Conservation (phyloP, 78 protist species). For the Creolimax fragrantissima region DNA sequence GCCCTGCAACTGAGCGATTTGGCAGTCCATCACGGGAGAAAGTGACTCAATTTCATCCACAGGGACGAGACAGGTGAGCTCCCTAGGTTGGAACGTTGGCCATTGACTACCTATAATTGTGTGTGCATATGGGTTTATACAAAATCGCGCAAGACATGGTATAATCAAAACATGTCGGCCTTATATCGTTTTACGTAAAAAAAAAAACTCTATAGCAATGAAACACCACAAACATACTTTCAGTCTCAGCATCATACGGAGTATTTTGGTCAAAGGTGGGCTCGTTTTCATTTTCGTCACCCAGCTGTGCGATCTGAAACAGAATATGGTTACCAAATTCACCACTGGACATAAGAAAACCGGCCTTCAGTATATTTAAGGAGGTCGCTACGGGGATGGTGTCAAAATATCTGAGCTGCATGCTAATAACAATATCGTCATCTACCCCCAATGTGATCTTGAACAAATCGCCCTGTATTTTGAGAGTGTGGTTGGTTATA, state of each 20-base stretch:
- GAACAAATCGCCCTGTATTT: constrained; percentile 88
- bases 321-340: constrained; percentile 86
- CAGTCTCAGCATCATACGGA: not conserved
- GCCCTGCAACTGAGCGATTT: constrained; percentile 11
- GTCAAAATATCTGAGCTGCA: constrained; percentile 73
- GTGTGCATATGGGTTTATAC: no score
- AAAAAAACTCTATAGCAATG: no score
- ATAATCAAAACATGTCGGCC: no score
- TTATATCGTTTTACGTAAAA: no score
- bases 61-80: constrained; percentile 57
- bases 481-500: constrained; percentile 44
- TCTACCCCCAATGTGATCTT: constrained; percentile 55
- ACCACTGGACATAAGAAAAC: constrained; percentile 85
- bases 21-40: constrained; percentile 71
- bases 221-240: no score
- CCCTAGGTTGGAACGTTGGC: constrained; percentile 44
- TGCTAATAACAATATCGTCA: constrained; percentile 44
- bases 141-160: no score
- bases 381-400: constrained; percentile 71
- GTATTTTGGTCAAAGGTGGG: not conserved
- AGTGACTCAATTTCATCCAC: constrained; percentile 60
- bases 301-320: constrained; percentile 51
- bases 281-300: constrained; percentile 39
- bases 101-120: not conserved
- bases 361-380: constrained; percentile 49